Evolutionary conservation across 441 rosid species (phyloP).

Genomic region (Eruca vesicaria): DNA sequence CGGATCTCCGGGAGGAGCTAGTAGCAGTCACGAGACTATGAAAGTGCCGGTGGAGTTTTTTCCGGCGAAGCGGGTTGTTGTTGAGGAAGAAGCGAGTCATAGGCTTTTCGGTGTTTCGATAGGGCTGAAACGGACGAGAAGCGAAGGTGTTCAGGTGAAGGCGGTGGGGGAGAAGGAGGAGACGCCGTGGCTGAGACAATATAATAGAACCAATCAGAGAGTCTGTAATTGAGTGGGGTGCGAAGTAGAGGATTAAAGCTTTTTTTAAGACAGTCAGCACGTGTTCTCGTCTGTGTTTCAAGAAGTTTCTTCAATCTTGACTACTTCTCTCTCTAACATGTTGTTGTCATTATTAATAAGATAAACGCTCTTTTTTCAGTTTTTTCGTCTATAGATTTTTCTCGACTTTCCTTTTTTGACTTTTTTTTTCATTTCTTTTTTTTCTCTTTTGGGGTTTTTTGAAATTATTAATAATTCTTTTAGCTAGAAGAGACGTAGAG

Average conservation of each 20-base stretch:
- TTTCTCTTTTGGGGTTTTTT: background rate
- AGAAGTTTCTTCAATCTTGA: slow-evolving; percentile 32
- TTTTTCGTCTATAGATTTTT: background rate
- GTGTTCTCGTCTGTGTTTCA: slow-evolving; percentile 27
- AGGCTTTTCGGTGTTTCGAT: slow-evolving; percentile 62
- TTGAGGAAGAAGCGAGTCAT: slow-evolving; percentile 33
- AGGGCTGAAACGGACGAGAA: slow-evolving; percentile 52
- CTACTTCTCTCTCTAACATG: slow-evolving; percentile 19
- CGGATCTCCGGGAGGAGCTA: slow-evolving; percentile 16
- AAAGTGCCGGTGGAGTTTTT: slow-evolving; percentile 40
- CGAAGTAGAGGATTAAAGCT: slow-evolving; percentile 21
- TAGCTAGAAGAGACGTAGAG: background rate
- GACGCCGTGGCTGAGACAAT: slow-evolving; percentile 46
- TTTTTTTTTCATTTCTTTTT: background rate
- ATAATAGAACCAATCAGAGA: slow-evolving; percentile 44
- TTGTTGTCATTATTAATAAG: background rate
- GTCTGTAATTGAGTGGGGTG: slow-evolving; percentile 45
- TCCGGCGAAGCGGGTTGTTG: slow-evolving; percentile 33
- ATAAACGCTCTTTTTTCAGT: slow-evolving; percentile 1
- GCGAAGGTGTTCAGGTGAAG: slow-evolving; percentile 30
- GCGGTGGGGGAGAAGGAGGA: slow-evolving; percentile 34
- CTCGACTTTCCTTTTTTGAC: slow-evolving; percentile 1
- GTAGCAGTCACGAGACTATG: background rate
- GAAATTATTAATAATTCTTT: background rate
- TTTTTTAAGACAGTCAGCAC: background rate